phyloP scores from a whole-genome alignment of 768 basidiomycete species.

The Cyathus striatus region DNA sequence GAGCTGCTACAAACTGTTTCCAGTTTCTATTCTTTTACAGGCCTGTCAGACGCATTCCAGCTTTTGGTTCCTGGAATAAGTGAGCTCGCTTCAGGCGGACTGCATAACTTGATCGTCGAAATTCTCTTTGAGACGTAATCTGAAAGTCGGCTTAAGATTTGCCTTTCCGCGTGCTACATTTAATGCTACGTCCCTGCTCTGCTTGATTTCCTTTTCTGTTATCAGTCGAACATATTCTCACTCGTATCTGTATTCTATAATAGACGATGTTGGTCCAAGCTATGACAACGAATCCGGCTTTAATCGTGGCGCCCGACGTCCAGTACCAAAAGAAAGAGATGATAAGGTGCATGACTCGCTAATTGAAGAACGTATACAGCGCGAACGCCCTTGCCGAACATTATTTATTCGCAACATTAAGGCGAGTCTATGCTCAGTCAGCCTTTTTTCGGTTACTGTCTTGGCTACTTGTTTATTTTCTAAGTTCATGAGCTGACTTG shows the following conservation, averaged over 20 bases:
- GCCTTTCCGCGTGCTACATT: slow-evolving; percentile 30
- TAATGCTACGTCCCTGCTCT: slow-evolving; percentile 43
- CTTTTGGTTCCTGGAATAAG: too few species aligned
- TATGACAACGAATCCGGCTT: slow-evolving; percentile 44
- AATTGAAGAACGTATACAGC: slow-evolving; percentile 90
- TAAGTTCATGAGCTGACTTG: slow-evolving; percentile 8
- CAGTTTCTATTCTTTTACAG: too few species aligned
- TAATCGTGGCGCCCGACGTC: slow-evolving; percentile 40
- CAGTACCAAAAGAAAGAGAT: slow-evolving; percentile 70
- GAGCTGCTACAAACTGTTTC: too few species aligned
- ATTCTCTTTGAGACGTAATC: too few species aligned
- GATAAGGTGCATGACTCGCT: slow-evolving; percentile 88
- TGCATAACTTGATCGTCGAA: too few species aligned
- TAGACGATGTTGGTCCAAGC: slow-evolving; percentile 58
- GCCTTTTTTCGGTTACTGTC: slow-evolving; percentile 4
- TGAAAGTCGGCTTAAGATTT: too few species aligned
- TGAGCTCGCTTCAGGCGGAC: too few species aligned
- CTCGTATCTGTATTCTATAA: slow-evolving; percentile 44
- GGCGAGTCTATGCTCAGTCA: slow-evolving; percentile 51
- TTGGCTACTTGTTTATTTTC: too few species aligned
- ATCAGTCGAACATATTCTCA: slow-evolving; percentile 37
- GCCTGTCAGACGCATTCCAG: too few species aligned
- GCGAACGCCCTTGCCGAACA: slow-evolving; percentile 92
- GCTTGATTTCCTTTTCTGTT: slow-evolving; percentile 32
- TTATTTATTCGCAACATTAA: slow-evolving; percentile 98